Evolutionary conservation across 2,329 filamentous ascomycete genomes (phyloP), one percentile per base, ranked within the genome.

Genomic region (Berkeleyomyces basicola): DNA sequence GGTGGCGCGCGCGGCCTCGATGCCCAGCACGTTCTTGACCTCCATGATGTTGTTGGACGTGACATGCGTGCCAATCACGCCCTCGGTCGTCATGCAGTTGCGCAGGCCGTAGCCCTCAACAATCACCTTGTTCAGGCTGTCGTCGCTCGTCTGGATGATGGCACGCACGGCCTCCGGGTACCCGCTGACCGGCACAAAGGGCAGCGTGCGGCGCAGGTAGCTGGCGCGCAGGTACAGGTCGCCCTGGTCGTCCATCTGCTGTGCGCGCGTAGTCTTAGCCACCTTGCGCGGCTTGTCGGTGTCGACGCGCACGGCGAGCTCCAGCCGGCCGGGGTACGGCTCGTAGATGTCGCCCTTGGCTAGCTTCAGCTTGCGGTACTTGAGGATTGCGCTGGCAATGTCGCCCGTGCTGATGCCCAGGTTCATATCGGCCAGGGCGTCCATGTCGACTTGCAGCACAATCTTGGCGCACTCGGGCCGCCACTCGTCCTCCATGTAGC

Each of bases 41-140:
- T 99, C 93, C 82, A 96, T 89, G 67, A 99, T 85, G 70, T 85
- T 90, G 77, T 99, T 99, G 66, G 87, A 86, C 7, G 79, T 81
- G 2, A 85, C 87, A 67, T 80, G 77, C 23, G 83, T 85, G 63
- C 91, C 90, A 63, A 95, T 79, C 4, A 99, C 88, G 66, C 93
- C 93, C 66, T 91, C 87, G 0, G 93, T 99, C 7, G 85, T 95
- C 86, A 99, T 95, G 75, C 91, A 96, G 39, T 83, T 82, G 51
- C 83, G 83, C 59, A 99, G 78, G 0, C 93, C 93, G 73, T 99
- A 97, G 1, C 93, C 93, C 79, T 97, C 93, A 3, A 99, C 93
- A 0, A 96, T 79, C 55, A 92, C 90, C 14, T 81, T 84, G 68
- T 86, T 80, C 44, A 86, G 85, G 39, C 78, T 80, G 2, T 81